Conservation (phyloP, 2,329 filamentous ascomycete species). For the Piedraia hortae region DNA sequence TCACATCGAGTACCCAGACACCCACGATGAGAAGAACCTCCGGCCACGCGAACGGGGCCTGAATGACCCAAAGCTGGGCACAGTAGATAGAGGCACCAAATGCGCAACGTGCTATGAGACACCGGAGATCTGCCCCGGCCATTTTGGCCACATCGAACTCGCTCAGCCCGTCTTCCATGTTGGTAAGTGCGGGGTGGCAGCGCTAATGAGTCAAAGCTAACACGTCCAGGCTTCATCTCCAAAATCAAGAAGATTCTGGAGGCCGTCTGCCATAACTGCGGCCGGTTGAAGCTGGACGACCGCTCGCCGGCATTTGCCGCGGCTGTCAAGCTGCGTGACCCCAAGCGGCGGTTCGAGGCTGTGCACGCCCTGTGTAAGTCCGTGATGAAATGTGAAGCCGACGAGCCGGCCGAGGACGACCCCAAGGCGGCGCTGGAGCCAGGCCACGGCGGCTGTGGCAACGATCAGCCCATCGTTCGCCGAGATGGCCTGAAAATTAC, state of each 20-base stretch:
- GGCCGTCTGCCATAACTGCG: constrained; percentile 96
- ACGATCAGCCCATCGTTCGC: constrained; percentile 64
- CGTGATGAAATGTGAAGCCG: constrained; percentile 60
- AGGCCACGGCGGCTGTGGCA: constrained; percentile 75
- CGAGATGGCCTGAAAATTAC: constrained; percentile 65
- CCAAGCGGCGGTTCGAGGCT: constrained; percentile 76
- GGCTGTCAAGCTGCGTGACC: constrained; percentile 64
- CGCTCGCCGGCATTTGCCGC: constrained; percentile 58
- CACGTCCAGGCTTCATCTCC: constrained; percentile 58
- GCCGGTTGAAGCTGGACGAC: constrained; percentile 90
- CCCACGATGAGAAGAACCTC: constrained; percentile 87
- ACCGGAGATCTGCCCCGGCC: constrained; percentile 86
- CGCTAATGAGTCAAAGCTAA: constrained; percentile 2
- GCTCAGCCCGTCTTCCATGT: constrained; percentile 86
- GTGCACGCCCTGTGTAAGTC: constrained; percentile 84
- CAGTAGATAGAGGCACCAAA: constrained; percentile 83
- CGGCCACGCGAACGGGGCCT: constrained; percentile 75
- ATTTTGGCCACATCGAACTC: constrained; percentile 96
- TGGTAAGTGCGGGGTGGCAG: constrained; percentile 18
- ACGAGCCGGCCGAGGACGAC: constrained; percentile 35
- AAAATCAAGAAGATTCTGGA: constrained; percentile 99
- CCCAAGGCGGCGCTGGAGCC: constrained; percentile 25
- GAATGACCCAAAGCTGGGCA: constrained; percentile 86
- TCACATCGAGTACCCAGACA: constrained; percentile 94
- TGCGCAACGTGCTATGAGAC: constrained; percentile 91